Base-by-base conservation (phyloP, 345 rosid species). In the Salix exigua region DNA sequence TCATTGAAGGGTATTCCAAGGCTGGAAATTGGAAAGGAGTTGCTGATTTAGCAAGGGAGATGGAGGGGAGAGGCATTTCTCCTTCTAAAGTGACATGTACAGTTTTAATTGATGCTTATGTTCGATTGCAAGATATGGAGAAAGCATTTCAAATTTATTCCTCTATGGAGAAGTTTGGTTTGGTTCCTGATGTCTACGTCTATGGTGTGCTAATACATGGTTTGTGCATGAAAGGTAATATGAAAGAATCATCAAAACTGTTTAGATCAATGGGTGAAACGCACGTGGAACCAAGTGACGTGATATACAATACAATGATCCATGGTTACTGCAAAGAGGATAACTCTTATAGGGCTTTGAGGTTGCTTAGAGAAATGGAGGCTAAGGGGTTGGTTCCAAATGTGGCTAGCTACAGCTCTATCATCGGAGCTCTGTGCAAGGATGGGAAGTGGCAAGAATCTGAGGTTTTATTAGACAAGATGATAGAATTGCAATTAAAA, bases 1-100 rank as follows among this genome's bases (percentile, higher is more conserved):
- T 92, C 4, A 79, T 91, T 75, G 74, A 83, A 3, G 90, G 96
- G 21, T 87, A 82, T 72, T 85, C 87, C 79, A 90, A 73, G 63
- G 86, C 84, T 25, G 86, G 88, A 74, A 84, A 89, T 64, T 75
- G 78, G 18, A 74, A 67, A 14, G 67, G 70, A 70, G 92, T 87
- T 60, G 78, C 84, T 44, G 77, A 83, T 53, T 78, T 94, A 58
- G 87, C 88, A 48, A 87, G 82, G 85, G 92, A 94, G 83, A 92
- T 91, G 97, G 90, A 87, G 82, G 95, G 89, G 70, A 90, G 96
- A 87, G 91, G 91, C 58, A 77, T 92, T 68, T 81, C 81, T 63
- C 89, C 96, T 68, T 90, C 92, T 12, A 80, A 83, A 81, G 92
- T 87, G 68, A 92, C 97, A 18, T 92, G 87, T 46, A 91, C 98